Evolutionary conservation across 176 grass and related monocot genomes (phyloP).

Genomic region (Dendrocalamus sinicus): DNA sequence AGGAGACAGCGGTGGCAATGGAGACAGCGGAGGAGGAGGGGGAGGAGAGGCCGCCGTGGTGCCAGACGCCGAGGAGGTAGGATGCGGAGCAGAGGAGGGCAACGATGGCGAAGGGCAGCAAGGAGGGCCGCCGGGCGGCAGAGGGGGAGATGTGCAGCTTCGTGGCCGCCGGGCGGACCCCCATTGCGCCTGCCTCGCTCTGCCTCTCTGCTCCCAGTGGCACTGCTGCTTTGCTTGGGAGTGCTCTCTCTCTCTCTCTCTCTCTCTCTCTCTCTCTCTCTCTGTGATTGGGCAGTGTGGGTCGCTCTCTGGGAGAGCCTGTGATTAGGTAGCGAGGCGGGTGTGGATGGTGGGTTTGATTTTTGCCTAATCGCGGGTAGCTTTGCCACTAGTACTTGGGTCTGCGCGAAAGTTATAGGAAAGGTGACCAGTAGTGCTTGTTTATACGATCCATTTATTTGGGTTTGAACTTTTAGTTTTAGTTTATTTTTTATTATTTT

Average conservation of each 20-base stretch:
- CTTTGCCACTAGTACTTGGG: background rate
- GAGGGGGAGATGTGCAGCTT: constrained; percentile 58
- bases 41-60: constrained; percentile 56
- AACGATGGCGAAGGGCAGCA: constrained; percentile 49
- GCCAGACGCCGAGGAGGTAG: constrained; percentile 67
- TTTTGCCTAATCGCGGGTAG: background rate
- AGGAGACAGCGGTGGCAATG: constrained; percentile 37
- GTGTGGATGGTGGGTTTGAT: background rate
- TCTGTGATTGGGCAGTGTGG: background rate
- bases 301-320: background rate
- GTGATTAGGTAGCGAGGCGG: constrained; percentile 26
- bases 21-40: constrained; percentile 32
- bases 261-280: background rate
- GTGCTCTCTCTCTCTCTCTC: background rate
- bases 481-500: too few species aligned
- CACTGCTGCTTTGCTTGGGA: constrained; percentile 1
- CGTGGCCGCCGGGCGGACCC: constrained; percentile 55
- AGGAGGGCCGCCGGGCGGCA: constrained; percentile 34
- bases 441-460: too few species aligned
- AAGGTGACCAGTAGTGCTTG: background rate
- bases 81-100: constrained; percentile 58
- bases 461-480: rapidly evolving
- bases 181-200: constrained; percentile 31
- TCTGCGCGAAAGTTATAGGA: background rate
- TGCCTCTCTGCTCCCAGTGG: background rate